phyloP scores from a whole-genome alignment of 176 grass and related monocot species.

The Alopecurus myosuroides region DNA sequence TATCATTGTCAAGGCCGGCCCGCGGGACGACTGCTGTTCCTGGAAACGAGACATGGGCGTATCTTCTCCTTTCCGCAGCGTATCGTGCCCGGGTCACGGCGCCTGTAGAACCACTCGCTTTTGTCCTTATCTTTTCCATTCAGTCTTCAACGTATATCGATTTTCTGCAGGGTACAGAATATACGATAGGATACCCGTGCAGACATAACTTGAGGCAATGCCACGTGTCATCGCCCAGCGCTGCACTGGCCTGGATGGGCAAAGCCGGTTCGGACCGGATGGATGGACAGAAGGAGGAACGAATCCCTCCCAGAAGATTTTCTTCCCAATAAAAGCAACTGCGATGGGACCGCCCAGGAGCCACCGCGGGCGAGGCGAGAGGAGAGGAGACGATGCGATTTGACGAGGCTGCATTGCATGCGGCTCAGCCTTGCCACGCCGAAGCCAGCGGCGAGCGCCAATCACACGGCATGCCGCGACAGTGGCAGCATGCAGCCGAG shows the following conservation, averaged over 20 bases:
- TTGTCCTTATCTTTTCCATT: too few species aligned
- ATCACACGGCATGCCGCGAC: not conserved
- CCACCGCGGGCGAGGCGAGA: not conserved
- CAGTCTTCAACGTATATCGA: too few species aligned
- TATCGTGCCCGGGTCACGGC: not conserved
- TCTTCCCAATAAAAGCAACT: conserved; percentile 30
- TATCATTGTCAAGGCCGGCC: not conserved
- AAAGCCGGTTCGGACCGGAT: not conserved
- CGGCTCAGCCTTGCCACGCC: not conserved
- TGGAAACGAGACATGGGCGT: not conserved
- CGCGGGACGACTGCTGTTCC: not conserved
- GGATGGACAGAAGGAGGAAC: conserved; percentile 15
- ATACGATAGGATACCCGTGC: too few species aligned
- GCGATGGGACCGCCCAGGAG: conserved; percentile 20
- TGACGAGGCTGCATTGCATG: too few species aligned
- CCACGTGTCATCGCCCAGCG: not conserved
- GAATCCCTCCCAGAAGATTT: conserved; percentile 35
- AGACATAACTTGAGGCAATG: too few species aligned
- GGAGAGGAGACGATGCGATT: too few species aligned
- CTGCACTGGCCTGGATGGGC: not conserved
- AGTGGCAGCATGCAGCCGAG: not conserved
- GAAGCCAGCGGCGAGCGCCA: not conserved
- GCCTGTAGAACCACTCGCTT: not conserved
- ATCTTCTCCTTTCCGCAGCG: not conserved
- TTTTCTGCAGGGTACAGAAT: too few species aligned